Evolutionary conservation across 768 basidiomycete species (phyloP), one percentile per base, ranked within the genome.

Genomic region (Xerocomellus intermedius): DNA sequence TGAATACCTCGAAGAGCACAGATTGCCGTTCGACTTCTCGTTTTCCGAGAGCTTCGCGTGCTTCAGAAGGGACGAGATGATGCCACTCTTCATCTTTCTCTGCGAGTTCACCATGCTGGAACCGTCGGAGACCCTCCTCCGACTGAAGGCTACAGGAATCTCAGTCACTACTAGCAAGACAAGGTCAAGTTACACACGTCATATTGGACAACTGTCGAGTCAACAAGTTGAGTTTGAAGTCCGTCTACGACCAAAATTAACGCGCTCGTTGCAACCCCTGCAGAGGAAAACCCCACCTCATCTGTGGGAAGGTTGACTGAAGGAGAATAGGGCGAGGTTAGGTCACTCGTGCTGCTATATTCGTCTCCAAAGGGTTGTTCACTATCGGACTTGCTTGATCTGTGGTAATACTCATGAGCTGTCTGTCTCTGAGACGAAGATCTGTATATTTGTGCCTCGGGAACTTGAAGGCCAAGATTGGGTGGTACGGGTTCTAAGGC

Each of bases 1-100:
- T 87, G 71, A 98, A 86, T 22, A 96, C 73, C 68, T 98, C 95
- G 61, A 94, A 95, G 7, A 99, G 79, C 37, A 85, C 83, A 24
- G 85, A 89, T 69, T 98, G 94, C 42, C 94, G 80, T 54, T 88
- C 83, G 21, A 94, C 85, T 68, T 97, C 94, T 47, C 81, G 70
- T 65, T 86, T 83, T 24, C 86, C 84, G 3, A 98, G 72, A 1
- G 84, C 81, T 28, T 87, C 84, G 16, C 80, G 76, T 0, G 93
- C 83, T 62, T 83, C 83, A n/a, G 74, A 63, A 2, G 92, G 86
- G 2, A 95, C 88, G 8, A 94, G 82, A 30, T 80, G 75, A 63
- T 89, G 78, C 96, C 95, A 98, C 46, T 90, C 89, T 69, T 87
- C 82, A 56, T 93, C 84, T n/a, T 74, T 77, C 43, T 85, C 86